Conservation (phyloP, 2,329 filamentous ascomycete species). For the Stachybotrys elegans region DNA sequence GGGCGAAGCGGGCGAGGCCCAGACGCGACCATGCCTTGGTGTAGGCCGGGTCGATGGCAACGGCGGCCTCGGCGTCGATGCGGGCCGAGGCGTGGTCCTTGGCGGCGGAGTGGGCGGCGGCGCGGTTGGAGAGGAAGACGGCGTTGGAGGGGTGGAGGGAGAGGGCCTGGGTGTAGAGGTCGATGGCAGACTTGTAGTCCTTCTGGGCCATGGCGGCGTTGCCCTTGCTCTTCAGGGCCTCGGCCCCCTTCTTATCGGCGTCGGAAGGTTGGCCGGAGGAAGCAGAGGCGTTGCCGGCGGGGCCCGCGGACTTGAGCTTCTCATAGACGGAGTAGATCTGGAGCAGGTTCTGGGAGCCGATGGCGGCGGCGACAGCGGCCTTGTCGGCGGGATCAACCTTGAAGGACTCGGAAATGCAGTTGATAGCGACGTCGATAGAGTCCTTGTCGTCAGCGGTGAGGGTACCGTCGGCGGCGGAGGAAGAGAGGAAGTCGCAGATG, state of each 20-base stretch:
- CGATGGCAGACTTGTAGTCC: conserved; percentile 78
- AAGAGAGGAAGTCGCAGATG: conserved; percentile 90
- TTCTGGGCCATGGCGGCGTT: conserved; percentile 95
- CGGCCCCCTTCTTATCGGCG: conserved; percentile 72
- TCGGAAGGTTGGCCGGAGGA: conserved; percentile 35
- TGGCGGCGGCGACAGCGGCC: conserved; percentile 66
- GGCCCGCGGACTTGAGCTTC: conserved; percentile 67
- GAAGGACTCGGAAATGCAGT: conserved; percentile 94
- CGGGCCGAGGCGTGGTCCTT: conserved; percentile 80
- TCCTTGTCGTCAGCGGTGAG: conserved; percentile 84
- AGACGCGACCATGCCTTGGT: conserved; percentile 96
- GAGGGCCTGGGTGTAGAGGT: conserved; percentile 83
- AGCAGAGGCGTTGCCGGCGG: conserved; percentile 24
- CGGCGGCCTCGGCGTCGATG: conserved; percentile 85
- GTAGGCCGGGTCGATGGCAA: conserved; percentile 83
- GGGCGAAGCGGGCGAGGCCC: conserved; percentile 83
- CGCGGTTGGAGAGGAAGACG: conserved; percentile 96
- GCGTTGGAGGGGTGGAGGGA: conserved; percentile 78
- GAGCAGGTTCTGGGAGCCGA: conserved; percentile 81
- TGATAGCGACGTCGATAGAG: conserved; percentile 87
- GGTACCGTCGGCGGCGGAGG: conserved; percentile 81
- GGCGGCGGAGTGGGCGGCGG: conserved; percentile 82
- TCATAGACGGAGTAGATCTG: conserved; percentile 96
- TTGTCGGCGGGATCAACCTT: conserved; percentile 82
- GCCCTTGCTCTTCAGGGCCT: conserved; percentile 81